These are phyloP conservation scores for Mucor piriformis DNA, from an alignment of 371 early-diverging fungal species.

Conservation along the genomic window DNA sequence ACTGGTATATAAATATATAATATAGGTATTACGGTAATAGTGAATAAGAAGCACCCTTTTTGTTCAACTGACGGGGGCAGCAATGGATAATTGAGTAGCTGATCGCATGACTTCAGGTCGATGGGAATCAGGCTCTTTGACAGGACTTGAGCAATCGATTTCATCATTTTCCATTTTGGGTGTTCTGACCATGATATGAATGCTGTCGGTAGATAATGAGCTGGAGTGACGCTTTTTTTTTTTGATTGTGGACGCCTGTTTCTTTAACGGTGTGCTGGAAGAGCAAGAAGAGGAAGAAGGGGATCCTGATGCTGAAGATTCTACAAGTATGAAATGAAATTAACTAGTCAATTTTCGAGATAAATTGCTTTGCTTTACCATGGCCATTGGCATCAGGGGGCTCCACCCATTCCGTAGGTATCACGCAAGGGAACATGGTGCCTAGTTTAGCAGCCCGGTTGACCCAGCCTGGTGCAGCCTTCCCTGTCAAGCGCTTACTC, in stretches of 20 bases:
- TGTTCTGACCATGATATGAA: conserved; percentile 27
- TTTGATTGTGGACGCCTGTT: conserved; percentile 1
- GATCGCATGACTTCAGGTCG: conserved; percentile 51
- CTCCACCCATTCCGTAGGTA: conserved; percentile 69
- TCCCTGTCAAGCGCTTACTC: conserved; percentile 55
- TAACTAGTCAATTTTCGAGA: no score
- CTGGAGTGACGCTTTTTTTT: conserved; percentile 28
- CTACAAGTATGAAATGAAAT: no score
- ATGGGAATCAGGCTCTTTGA: conserved; percentile 48
- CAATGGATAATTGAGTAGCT: conserved; percentile 48
- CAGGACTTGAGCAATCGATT: conserved; percentile 30
- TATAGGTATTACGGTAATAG: neutral
- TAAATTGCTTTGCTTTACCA: no score
- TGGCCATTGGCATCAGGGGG: conserved; percentile 49
- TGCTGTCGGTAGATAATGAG: conserved; percentile 31
- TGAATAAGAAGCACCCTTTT: neutral
- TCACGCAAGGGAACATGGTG: conserved; percentile 69
- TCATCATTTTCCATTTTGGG: conserved; percentile 42
- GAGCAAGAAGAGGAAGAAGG: conserved; percentile 31
- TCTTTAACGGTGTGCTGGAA: conserved; percentile 23
- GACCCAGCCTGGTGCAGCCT: conserved; percentile 66
- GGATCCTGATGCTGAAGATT: conserved; percentile 8
- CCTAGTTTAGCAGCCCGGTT: conserved; percentile 70
- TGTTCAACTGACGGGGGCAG: conserved; percentile 34
- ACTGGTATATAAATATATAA: conserved; percentile 1